Conservation (phyloP, 2,329 filamentous ascomycete genomes). For the Leptographium galeiforme region DNA sequence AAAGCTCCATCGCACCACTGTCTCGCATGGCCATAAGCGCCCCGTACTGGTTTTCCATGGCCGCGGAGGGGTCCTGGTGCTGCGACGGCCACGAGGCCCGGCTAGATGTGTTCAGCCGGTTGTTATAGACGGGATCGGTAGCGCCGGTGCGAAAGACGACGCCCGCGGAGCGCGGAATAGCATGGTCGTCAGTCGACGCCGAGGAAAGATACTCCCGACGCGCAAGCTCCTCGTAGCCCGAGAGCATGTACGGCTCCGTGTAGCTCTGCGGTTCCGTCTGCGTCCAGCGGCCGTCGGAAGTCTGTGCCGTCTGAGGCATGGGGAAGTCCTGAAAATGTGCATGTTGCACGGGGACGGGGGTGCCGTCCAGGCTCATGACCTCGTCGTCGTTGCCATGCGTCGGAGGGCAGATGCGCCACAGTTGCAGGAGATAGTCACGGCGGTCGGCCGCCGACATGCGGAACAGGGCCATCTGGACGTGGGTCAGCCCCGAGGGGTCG, state of each 20-base stretch:
- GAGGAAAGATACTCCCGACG: slow-evolving; percentile 44
- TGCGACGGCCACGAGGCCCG: slow-evolving; percentile 30
- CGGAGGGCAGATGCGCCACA: slow-evolving; percentile 74
- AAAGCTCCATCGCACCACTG: slow-evolving; percentile 10
- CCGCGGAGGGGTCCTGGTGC: slow-evolving; percentile 39
- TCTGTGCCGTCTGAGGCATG: slow-evolving; percentile 38
- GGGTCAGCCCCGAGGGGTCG: slow-evolving; percentile 53
- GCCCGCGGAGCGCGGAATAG: slow-evolving; percentile 20
- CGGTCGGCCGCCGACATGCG: slow-evolving; percentile 60
- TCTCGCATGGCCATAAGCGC: slow-evolving; percentile 26
- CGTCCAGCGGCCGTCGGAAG: slow-evolving; percentile 39
- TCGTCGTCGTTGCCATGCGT: slow-evolving; percentile 30
- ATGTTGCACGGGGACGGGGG: slow-evolving; percentile 19
- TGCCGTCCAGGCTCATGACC: slow-evolving; percentile 33
- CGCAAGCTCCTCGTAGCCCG: slow-evolving; percentile 62
- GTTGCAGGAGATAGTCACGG: slow-evolving; percentile 60
- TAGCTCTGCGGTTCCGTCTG: slow-evolving; percentile 22
- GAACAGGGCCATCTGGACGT: slow-evolving; percentile 68
- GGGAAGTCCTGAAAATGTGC: slow-evolving; percentile 13
- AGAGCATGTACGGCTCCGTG: slow-evolving; percentile 72
- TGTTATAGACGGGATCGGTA: slow-evolving; percentile 56
- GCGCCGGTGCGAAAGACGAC: slow-evolving; percentile 36
- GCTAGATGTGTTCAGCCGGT: slow-evolving; percentile 13
- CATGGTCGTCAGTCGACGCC: background rate
- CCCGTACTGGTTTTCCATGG: slow-evolving; percentile 60